These are phyloP conservation scores for Wickerhamomyces mucosus DNA, from an alignment of 805 yeast genomes.

Conservation along the genomic window DNA sequence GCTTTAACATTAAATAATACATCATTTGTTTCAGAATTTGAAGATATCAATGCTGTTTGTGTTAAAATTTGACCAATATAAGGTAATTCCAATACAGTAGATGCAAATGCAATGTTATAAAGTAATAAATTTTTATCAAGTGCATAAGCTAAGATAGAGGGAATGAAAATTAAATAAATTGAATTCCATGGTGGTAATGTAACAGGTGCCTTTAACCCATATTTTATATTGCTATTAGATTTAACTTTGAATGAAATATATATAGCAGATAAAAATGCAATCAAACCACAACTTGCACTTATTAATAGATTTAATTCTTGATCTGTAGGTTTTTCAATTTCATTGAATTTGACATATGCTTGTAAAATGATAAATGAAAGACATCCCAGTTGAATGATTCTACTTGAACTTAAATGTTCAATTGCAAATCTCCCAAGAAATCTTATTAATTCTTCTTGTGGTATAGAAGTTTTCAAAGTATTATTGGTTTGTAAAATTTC, in stretches of 20 bases:
- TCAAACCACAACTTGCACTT: slow-evolving; percentile 15
- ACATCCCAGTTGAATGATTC: slow-evolving; percentile 18
- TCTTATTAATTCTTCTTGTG: slow-evolving; percentile 15
- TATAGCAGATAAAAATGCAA: slow-evolving; percentile 16
- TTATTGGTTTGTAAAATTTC: not conserved
- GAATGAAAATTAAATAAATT: slow-evolving; percentile 24
- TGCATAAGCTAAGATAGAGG: slow-evolving; percentile 21
- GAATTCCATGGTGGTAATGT: slow-evolving; percentile 24
- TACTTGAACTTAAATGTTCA: slow-evolving; percentile 14
- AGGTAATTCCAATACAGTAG: slow-evolving; percentile 23
- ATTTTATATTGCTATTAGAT: not conserved
- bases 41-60: slow-evolving; percentile 13
- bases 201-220: slow-evolving; percentile 1
- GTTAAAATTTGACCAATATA: slow-evolving; percentile 12
- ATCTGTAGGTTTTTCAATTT: slow-evolving; percentile 4
- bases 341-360: slow-evolving; percentile 11
- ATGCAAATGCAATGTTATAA: slow-evolving; percentile 22
- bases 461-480: slow-evolving; percentile 2
- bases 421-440: slow-evolving; percentile 11
- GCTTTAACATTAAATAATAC: slow-evolving; percentile 11
- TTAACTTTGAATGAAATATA: slow-evolving; percentile 12
- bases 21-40: slow-evolving; percentile 15
- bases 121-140: slow-evolving; percentile 17
- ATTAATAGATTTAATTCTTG: slow-evolving; percentile 14
- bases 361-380: slow-evolving; percentile 18